Conservation (phyloP, 2,329 filamentous ascomycete species). For the Aspergillus terreus region DNA sequence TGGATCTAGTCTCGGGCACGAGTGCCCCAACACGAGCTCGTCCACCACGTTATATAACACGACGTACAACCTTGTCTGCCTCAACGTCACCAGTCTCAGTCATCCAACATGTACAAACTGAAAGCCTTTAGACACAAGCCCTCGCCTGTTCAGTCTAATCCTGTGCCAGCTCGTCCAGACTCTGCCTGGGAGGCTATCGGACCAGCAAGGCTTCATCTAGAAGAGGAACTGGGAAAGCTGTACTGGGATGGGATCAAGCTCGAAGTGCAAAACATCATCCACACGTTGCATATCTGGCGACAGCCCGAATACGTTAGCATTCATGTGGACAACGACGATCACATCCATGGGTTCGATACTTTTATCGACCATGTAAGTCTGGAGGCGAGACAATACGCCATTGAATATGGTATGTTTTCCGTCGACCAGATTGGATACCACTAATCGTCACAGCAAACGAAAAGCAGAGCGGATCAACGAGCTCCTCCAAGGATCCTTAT, state of each 20-base stretch:
- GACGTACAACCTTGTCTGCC: too few species aligned
- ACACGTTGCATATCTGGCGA: conserved; percentile 33
- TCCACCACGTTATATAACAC: too few species aligned
- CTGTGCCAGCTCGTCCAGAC: not conserved
- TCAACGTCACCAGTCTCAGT: too few species aligned
- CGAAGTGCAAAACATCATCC: conserved; percentile 33
- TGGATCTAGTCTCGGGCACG: too few species aligned
- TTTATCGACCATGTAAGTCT: conserved; percentile 37
- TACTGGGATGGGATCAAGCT: conserved; percentile 37
- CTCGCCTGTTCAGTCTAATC: not conserved
- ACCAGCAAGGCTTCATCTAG: conserved; percentile 10
- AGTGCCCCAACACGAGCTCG: too few species aligned
- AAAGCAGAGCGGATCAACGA: too few species aligned
- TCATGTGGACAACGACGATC: conserved; percentile 18
- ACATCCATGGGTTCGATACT: conserved; percentile 39
- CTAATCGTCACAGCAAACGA: not conserved
- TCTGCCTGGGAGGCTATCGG: conserved; percentile 6
- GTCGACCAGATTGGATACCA: not conserved
- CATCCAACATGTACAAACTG: not conserved
- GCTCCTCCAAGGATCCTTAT: not conserved
- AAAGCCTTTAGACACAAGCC: not conserved
- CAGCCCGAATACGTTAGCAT: conserved; percentile 12
- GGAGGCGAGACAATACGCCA: conserved; percentile 22
- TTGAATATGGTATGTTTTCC: conserved; percentile 12
- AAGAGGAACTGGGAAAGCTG: conserved; percentile 22